Evolutionary conservation across 495 filamentous ascomycete genomes (phyloP).

Genomic region (Penicillium atrosanguineum): DNA sequence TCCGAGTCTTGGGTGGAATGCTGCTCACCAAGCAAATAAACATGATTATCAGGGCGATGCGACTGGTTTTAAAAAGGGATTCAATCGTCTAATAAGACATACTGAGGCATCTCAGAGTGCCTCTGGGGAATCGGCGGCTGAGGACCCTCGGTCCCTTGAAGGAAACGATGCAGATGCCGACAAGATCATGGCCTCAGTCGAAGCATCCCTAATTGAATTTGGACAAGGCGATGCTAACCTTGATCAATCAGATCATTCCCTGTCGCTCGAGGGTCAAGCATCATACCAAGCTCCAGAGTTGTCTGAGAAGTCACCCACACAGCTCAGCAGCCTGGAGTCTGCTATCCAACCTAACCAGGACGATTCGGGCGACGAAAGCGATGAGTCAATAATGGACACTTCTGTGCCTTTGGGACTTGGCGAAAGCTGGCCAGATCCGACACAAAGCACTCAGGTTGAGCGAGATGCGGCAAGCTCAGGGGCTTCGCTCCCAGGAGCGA

Average conservation of each 20-base stretch:
- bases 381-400: constrained; percentile 55
- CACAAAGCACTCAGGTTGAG: constrained; percentile 28
- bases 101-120: not conserved
- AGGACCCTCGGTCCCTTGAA: not conserved
- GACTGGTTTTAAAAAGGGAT: not conserved
- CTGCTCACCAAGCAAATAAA: not conserved
- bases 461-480: constrained; percentile 24
- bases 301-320: not conserved
- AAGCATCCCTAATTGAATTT: not conserved
- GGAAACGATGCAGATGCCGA: not conserved
- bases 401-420: constrained; percentile 50
- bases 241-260: not conserved
- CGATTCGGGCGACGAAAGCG: constrained; percentile 30
- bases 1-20: not conserved
- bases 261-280: not conserved
- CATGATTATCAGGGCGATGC: not conserved
- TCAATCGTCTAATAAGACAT: not conserved
- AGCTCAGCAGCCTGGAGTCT: not conserved
- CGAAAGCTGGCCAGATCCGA: constrained; percentile 23
- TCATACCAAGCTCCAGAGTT: not conserved
- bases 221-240: not conserved
- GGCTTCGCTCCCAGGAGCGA: constrained; percentile 20
- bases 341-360: constrained; percentile 13
- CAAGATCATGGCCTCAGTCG: not conserved
- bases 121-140: not conserved